Percentiles rank a stretch among this genome's conserved stretches.
phyloP scores from a whole-genome alignment of 371 early-diverging fungal species.

The Thermomucor indicae-seudaticae region DNA sequence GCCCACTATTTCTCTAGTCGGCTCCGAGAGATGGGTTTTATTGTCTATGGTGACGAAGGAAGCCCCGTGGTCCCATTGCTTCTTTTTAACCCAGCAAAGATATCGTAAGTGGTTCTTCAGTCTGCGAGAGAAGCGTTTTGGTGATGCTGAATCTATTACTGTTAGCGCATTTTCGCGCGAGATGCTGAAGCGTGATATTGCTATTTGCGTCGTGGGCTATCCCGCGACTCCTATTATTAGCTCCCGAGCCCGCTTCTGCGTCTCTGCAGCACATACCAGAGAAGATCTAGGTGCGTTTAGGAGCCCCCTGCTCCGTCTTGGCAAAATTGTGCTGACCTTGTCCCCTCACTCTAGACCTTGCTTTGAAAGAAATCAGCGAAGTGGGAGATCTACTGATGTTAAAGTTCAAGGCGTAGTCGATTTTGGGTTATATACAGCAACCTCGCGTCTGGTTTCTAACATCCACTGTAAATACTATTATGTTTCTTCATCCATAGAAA shows the following conservation, averaged over 20 bases:
- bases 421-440: too few relatives aligned
- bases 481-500: too few relatives aligned
- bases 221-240: conserved; percentile 95
- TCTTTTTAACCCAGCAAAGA: conserved; percentile 95
- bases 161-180: conserved; percentile 89
- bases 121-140: background rate
- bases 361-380: conserved; percentile 58
- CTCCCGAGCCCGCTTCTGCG: conserved; percentile 93
- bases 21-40: conserved; percentile 90
- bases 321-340: too few relatives aligned
- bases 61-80: conserved; percentile 96
- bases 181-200: conserved; percentile 86
- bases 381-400: conserved; percentile 66
- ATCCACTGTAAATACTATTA: too few relatives aligned
- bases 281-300: conserved; percentile 79
- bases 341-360: conserved; percentile 33
- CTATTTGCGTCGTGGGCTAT: conserved; percentile 97
- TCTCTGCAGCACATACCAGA: conserved; percentile 92
- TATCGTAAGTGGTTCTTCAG: conserved; percentile 46
- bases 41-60: conserved; percentile 92
- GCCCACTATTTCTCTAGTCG: conserved; percentile 76
- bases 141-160: background rate
- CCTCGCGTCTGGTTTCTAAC: background rate
- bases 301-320: too few relatives aligned
- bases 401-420: conserved; percentile 27